A percentile compares a stretch with the other conserved stretches of the same genome.
Conservation (phyloP, 2,329 filamentous ascomycete species). For the Thyridium curvatum region DNA sequence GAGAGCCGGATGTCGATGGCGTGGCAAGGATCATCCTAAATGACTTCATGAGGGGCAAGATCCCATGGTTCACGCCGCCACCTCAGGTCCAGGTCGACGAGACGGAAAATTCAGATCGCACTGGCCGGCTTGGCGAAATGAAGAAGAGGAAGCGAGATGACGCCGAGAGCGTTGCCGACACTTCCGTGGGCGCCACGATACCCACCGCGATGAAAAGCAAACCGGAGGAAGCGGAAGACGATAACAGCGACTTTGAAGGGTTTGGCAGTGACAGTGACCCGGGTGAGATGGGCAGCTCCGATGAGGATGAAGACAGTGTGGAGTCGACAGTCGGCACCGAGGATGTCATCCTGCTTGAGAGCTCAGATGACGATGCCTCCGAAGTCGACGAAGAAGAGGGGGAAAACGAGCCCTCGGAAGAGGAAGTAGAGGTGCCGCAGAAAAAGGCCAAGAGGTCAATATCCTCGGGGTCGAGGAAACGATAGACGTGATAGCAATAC, state of each 20-base stretch:
- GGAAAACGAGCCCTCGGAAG: slow-evolving; percentile 23
- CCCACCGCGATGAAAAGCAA: slow-evolving; percentile 13
- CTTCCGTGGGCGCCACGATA: slow-evolving; percentile 17
- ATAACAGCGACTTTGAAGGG: slow-evolving; percentile 39
- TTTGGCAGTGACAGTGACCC: slow-evolving; percentile 38
- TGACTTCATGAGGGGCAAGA: slow-evolving; percentile 90
- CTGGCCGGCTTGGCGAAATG: slow-evolving; percentile 82
- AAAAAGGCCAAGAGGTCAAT: no score
- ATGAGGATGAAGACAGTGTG: slow-evolving; percentile 3
- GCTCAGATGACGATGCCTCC: slow-evolving; percentile 4
- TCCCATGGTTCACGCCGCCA: slow-evolving; percentile 90
- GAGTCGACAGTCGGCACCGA: slow-evolving; percentile 2
- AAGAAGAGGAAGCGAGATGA: slow-evolving; percentile 68
- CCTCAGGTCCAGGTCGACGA: slow-evolving; percentile 52
- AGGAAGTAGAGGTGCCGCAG: slow-evolving; percentile 7
- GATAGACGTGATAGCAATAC: no score
- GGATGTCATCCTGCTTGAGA: slow-evolving; percentile 13
- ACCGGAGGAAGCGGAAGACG: slow-evolving; percentile 21
- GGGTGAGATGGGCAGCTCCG: slow-evolving; percentile 12
- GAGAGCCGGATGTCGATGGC: slow-evolving; percentile 91
- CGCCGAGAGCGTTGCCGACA: slow-evolving; percentile 33
- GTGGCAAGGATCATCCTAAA: slow-evolving; percentile 96
- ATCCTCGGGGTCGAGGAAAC: no score
- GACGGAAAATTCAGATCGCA: slow-evolving; percentile 58
- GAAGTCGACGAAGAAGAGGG: slow-evolving; percentile 11